phyloP scores from a whole-genome alignment of 441 rosid species.

The Breynia disticha region DNA sequence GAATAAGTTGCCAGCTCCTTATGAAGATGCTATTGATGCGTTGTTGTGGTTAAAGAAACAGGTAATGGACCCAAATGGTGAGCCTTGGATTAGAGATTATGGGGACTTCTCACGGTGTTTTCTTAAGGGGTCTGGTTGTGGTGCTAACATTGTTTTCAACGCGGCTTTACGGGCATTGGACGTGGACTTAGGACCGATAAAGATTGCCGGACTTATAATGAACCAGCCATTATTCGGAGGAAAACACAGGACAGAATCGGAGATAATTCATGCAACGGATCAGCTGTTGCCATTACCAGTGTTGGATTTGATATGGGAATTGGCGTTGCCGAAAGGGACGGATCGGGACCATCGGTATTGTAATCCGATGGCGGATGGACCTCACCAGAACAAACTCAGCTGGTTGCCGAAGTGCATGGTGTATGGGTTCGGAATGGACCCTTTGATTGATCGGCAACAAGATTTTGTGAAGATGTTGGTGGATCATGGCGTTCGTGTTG shows the following conservation, averaged over 20 bases:
- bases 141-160: constrained; percentile 33
- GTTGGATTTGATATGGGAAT: constrained; percentile 29
- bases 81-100: constrained; percentile 34
- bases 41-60: constrained; percentile 28
- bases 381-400: constrained; percentile 24
- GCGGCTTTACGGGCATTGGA: constrained; percentile 21
- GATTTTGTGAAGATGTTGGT: constrained; percentile 12
- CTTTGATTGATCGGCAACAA: constrained; percentile 27
- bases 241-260: constrained; percentile 24
- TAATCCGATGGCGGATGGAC: constrained; percentile 30
- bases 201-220: constrained; percentile 26
- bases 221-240: constrained; percentile 42
- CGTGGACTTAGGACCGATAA: constrained; percentile 25
- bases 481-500: not conserved
- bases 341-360: constrained; percentile 37
- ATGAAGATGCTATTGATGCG: constrained; percentile 33
- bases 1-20: constrained; percentile 31
- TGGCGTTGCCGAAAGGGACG: constrained; percentile 29
- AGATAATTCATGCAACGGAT: constrained; percentile 19
- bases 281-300: constrained; percentile 35
- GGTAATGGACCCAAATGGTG: constrained; percentile 22
- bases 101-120: constrained; percentile 29
- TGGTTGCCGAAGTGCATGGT: constrained; percentile 29
- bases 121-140: constrained; percentile 29
- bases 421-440: constrained; percentile 38